Conservation (phyloP, 441 rosid genomes). For the Mallotus repandus region DNA sequence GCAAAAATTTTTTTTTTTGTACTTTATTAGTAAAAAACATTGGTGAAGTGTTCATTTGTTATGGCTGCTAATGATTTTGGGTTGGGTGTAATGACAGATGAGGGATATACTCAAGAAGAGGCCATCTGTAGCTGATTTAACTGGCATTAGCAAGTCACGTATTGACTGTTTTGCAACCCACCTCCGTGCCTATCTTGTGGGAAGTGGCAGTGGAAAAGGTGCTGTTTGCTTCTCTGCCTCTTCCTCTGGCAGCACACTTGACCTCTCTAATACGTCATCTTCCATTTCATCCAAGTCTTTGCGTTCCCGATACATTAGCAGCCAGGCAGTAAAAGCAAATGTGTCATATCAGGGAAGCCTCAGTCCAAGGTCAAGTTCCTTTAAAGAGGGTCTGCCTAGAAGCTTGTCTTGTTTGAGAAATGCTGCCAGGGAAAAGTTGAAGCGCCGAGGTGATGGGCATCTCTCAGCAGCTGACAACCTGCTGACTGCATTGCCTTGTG, state of each 20-base stretch:
- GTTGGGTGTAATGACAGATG: conserved; percentile 47
- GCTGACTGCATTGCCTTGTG: conserved; percentile 30
- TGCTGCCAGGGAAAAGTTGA: conserved; percentile 63
- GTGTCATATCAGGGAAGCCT: conserved; percentile 63
- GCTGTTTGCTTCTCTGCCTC: conserved; percentile 24
- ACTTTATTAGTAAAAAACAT: too few relatives aligned
- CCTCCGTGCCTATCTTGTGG: conserved; percentile 73
- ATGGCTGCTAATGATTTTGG: conserved; percentile 12
- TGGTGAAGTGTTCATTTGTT: too few relatives aligned
- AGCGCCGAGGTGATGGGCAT: conserved; percentile 53
- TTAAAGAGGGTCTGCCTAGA: conserved; percentile 60
- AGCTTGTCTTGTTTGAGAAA: conserved; percentile 47
- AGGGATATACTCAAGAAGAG: conserved; percentile 71
- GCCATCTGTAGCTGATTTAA: conserved; percentile 84
- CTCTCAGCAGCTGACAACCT: conserved; percentile 44
- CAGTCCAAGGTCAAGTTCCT: conserved; percentile 76
- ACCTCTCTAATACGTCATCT: conserved; percentile 26
- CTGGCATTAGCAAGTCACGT: conserved; percentile 83
- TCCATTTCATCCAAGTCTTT: conserved; percentile 36
- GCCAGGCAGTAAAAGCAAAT: conserved; percentile 43
- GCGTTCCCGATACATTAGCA: conserved; percentile 44
- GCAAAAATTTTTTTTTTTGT: too few relatives aligned
- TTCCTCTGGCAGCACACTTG: conserved; percentile 26
- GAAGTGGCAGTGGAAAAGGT: conserved; percentile 39
- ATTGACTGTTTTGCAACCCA: conserved; percentile 84